Percentiles rank a stretch among this genome's conserved stretches.
phyloP scores from a whole-genome alignment of 768 basidiomycete genomes.

The Boletus tomentosulus region DNA sequence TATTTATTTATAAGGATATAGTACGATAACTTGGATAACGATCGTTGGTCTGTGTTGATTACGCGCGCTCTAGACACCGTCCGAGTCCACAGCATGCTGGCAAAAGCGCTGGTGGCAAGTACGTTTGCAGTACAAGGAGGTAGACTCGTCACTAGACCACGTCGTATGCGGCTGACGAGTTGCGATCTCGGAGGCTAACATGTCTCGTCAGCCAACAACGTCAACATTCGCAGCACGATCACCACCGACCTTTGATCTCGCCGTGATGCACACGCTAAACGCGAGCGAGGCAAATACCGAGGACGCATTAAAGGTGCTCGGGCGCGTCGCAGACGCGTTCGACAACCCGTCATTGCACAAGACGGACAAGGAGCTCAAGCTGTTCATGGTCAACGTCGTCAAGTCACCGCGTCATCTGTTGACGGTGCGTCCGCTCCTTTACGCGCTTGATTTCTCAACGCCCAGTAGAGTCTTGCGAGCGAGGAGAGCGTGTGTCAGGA shows the following conservation, averaged over 20 bases:
- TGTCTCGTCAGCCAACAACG: slow-evolving; percentile 6
- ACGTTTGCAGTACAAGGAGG: no score
- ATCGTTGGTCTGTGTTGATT: no score
- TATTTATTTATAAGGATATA: neutral
- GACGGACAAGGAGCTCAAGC: slow-evolving; percentile 14
- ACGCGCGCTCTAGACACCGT: no score
- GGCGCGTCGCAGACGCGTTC: slow-evolving; percentile 29
- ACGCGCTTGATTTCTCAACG: neutral
- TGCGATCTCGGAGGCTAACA: slow-evolving; percentile 16
- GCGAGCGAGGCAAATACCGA: neutral
- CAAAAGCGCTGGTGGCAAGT: no score
- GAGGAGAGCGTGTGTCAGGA: slow-evolving; percentile 10
- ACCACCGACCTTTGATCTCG: neutral
- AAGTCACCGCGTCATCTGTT: slow-evolving; percentile 15
- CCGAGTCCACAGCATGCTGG: no score
- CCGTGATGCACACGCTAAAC: slow-evolving; percentile 6
- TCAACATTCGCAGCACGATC: neutral
- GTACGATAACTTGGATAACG: no score
- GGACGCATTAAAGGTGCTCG: slow-evolving; percentile 23
- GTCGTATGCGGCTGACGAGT: slow-evolving; percentile 9
- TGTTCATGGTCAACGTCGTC: slow-evolving; percentile 22
- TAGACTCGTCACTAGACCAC: no score
- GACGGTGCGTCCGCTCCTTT: slow-evolving; percentile 13
- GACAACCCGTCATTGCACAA: slow-evolving; percentile 20
- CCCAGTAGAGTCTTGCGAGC: slow-evolving; percentile 17